Base-by-base conservation (phyloP, 768 basidiomycete genomes). In the Neoboletus magnificus region DNA sequence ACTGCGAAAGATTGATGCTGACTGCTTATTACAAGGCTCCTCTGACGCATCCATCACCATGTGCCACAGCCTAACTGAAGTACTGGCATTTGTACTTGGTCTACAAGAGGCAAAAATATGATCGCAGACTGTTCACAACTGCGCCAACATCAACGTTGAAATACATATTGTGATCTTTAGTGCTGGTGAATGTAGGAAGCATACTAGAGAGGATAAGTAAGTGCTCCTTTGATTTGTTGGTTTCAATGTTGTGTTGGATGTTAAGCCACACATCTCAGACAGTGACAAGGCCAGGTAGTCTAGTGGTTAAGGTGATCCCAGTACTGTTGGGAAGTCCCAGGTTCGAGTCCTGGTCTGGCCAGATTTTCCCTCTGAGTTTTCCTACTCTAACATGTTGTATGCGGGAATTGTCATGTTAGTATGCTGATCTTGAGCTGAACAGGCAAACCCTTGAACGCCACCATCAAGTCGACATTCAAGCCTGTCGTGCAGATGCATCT, bases 401-500 rank as follows among this genome's bases (percentile, higher is more conserved):
- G 22, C 5, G 10, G 22, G 30, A 10, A 22, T 27, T 30, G 3
- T 9, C 3, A n/a, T 22, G 36, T n/a, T 32, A 29, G 15, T 42
- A 11, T 40, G 44, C 52, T 57, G 27, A 62, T 49, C 27, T 22
- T 49, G 45, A 18, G 44, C 55, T 48, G 40, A 46, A 41, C 61
- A 96, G 95, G 72, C 92, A 93, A 16, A 79, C 91, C 59, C 76
- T 90, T 57, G 97, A 99, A 73, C 78, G 79, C 91, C 2, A 84
- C 87, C 23, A 86, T 98, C 59, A 91, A 92, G 74, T 86, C 91
- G 30, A 98, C 97, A 0, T 98, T 99, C 68, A 96, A 98, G 67
- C 93, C 95, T 40, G 93, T 96, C 52, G 83, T 99, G 23, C 90
- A 93, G 68, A 89, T 89, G 7, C 81, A 80, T 57, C 81, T 99